Evolutionary conservation across 768 basidiomycete species (phyloP), one percentile per base, ranked within the genome.

Genomic region (Phaffia australis): DNA sequence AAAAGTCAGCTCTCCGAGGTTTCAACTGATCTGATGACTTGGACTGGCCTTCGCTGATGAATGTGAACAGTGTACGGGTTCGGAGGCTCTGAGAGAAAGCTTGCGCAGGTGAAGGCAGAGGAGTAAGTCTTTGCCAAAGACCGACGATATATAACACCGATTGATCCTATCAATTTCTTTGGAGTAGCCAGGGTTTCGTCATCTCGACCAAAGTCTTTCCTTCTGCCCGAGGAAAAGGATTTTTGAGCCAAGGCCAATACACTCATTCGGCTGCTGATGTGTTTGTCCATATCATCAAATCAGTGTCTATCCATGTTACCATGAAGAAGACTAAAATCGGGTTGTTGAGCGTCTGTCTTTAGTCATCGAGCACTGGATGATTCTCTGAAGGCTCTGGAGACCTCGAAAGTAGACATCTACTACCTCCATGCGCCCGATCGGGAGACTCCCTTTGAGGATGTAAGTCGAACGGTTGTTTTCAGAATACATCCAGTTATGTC

Each of bases 31-130:
- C 30, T 1, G 23, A 35, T n/a, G 58, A 54, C 21, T 35, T 55
- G 29, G 21, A 7, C 48, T 25, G 48, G 3, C 8, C 23, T n/a
- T 32, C 63, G 8, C 16, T 23, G 48, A 55, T 25, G 23, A 23
- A 7, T 30, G 55, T 42, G 59, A 48, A 19, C 27, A 21, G 71
- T 77, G 8, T 84, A 85, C 64, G 78, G 75, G 15, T 78, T 77
- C 29, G 82, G 83, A 1, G 83, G 83, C 0, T 82, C 83, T 8
- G 84, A 86, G 46, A 25, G 25, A 16, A 57, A 58, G 29, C 56
- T 65, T 23, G 64, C 46, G 16, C 55, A 35, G 8, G 35, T 65
- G n/a, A 35, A 30, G 4, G 64, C 54, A 18, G 56, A 58, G 42
- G 19, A n/a, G 42, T 23, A 27, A 32, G 64, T 52, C 23, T 56